These are phyloP conservation scores for Pseudognaphalium luteoalbum DNA, from an alignment of 129 eudicot species.

Conservation along the genomic window DNA sequence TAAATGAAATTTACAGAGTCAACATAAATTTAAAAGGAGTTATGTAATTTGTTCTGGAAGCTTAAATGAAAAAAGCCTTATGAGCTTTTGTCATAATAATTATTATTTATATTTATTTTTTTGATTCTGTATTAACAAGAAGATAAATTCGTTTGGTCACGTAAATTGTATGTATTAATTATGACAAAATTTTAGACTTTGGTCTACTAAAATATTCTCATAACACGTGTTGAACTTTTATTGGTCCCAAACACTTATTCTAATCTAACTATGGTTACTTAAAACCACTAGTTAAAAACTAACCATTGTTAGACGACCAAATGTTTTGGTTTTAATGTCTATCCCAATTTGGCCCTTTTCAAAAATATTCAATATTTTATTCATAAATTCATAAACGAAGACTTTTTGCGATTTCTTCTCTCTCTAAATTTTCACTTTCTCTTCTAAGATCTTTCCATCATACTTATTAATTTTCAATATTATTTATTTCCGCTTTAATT, in stretches of 20 bases:
- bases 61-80: no score
- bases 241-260: slow-evolving; percentile 14
- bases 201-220: background rate
- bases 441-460: slow-evolving; percentile 30
- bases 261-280: slow-evolving; percentile 21
- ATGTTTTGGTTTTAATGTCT: slow-evolving; percentile 18
- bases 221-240: background rate
- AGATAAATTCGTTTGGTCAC: no score
- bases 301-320: slow-evolving; percentile 31
- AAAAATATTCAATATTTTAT: background rate
- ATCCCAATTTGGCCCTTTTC: slow-evolving; percentile 20
- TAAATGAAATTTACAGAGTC: no score
- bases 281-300: background rate
- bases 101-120: no score
- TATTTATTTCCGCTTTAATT: slow-evolving; percentile 1
- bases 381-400: slow-evolving; percentile 31
- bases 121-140: no score
- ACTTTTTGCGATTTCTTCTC: slow-evolving; percentile 34
- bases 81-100: no score
- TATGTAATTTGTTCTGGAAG: no score
- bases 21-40: no score
- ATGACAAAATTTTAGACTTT: background rate
- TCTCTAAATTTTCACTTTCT: slow-evolving; percentile 29
- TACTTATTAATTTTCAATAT: background rate
- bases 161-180: background rate